These are phyloP conservation scores for Tetratostichococcus sp. DNA, from an alignment of 139 green algal genomes.

Conservation along the genomic window DNA sequence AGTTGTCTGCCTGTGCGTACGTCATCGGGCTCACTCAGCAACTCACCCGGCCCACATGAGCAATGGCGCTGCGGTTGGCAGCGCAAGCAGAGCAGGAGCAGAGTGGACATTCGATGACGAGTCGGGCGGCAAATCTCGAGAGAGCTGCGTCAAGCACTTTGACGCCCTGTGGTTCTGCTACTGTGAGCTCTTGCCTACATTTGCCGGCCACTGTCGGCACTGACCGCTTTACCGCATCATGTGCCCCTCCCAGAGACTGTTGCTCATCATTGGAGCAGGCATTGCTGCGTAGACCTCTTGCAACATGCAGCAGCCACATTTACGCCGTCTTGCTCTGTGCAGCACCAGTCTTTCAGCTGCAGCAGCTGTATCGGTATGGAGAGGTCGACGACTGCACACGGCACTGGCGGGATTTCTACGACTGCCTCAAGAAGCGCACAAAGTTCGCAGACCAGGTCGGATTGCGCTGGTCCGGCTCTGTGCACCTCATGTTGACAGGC, in stretches of 20 bases:
- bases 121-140: neutral
- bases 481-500: too few relatives aligned
- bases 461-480: too few relatives aligned
- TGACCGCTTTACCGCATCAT: too few relatives aligned
- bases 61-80: neutral
- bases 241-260: too few relatives aligned
- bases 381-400: slow-evolving; percentile 43
- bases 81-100: too few relatives aligned
- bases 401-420: slow-evolving; percentile 37
- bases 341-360: slow-evolving; percentile 51
- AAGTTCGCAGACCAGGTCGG: slow-evolving; percentile 20
- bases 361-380: slow-evolving; percentile 45
- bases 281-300: too few relatives aligned
- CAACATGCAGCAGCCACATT: too few relatives aligned
- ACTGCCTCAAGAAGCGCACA: slow-evolving; percentile 46
- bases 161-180: slow-evolving; percentile 62
- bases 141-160: slow-evolving; percentile 35
- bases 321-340: neutral
- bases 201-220: neutral
- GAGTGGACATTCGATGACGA: neutral
- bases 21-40: too few relatives aligned
- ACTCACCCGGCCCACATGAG: slow-evolving; percentile 3
- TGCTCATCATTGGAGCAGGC: too few relatives aligned
- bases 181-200: slow-evolving; percentile 29
- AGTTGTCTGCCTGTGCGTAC: too few relatives aligned